Base-by-base conservation (phyloP, 2,329 filamentous ascomycete species). In the Aspergillus hiratsukae region DNA sequence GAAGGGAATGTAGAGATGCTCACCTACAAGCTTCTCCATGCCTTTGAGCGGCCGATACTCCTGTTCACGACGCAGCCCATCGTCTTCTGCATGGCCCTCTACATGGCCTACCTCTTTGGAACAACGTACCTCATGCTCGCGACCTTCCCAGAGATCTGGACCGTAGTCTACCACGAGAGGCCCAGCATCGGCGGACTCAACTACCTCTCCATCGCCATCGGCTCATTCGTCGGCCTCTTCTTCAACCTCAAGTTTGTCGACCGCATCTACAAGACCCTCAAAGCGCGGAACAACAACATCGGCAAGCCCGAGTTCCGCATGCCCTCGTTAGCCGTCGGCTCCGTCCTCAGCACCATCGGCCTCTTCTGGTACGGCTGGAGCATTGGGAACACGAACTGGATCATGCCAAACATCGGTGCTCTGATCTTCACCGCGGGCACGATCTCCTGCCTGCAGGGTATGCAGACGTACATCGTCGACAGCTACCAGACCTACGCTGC, bases 251-350 rank as follows among this genome's bases (percentile, higher is more conserved):
- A 61, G 8, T 71, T 72, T 52, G 55, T 73, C 66, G 81, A 83
- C 61, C 66, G 69, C 21, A 74, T 83, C 55, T 83, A 83, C 64
- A 70, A 75, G 19, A 69, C 65, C 3, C 69, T 83, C 3, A 81
- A 80, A 61, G 64, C 64, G 10, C 66, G 66, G 21, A 81, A 81
- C 66, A 74, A 74, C 55, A 71, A 65, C 41, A 54, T 69, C 17
- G 75, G 74, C 6, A 61, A 56, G 17, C 86, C 87, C 0, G 87
- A 89, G 61, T 84, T 82, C 63, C 82, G 86, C n/a, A 74, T 87
- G 0, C 85, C 85, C 0, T 72, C 87, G 3, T 81, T 85, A 69
- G 65, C 83, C 10, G 72, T 80, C 0, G 81, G 80, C 0, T 79
- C 79, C 0, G 43, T 85, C 0, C 56, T 86, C 1, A 74, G 81